Base-by-base conservation (phyloP, 495 filamentous ascomycete species). In the Parathielavia appendiculata region DNA sequence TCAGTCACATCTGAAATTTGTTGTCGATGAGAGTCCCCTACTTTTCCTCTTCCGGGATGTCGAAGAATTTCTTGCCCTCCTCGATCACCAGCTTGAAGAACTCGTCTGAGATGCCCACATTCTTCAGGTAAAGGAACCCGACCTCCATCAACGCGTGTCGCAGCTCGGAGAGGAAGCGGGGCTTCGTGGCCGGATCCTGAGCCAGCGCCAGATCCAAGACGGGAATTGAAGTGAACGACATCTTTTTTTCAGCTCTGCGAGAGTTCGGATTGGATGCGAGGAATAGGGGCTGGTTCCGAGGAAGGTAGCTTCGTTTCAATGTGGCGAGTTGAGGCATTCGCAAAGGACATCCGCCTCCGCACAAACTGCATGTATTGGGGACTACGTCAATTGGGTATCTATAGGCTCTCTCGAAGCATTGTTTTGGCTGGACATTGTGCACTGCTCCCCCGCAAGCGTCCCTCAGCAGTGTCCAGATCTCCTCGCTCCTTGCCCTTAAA, bases 41-140 rank as follows among this genome's bases (percentile, higher is more conserved):
- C 75, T 92, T 92, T 73, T 96, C 91, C 59, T 92, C 85, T 50
- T 78, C 66, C 12, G 91, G 86, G 50, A 96, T 79, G 56, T 91
- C 81, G 67, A 97, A 98, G 64, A 98, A 90, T 6, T 73, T 79
- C 54, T 81, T 80, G 13, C 83, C 85, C 59, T 92, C 83, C 17
- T 76, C 56, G 46, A 88, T 84, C 16, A 96, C 87, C n/a, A 80
- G 70, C 30, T 82, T 64, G 65, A 87, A 84, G 34, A 93, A 70
- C 32, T 81, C 69, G 12, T 85, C 75, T 14, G 87, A 74, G 44
- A 97, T 83, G 5, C 90, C 89, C 1, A 89, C 85, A 66, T 97
- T 91, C 61, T 83, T 84, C 51, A 98, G 81, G 65, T 98, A 98
- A 55, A 97, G 76, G 67, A 98, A 97, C 5, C 93, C 93, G 35